Evolutionary conservation across 1,139 yeast genomes (phyloP).

Genomic region (Scheffersomyces stambukii): DNA sequence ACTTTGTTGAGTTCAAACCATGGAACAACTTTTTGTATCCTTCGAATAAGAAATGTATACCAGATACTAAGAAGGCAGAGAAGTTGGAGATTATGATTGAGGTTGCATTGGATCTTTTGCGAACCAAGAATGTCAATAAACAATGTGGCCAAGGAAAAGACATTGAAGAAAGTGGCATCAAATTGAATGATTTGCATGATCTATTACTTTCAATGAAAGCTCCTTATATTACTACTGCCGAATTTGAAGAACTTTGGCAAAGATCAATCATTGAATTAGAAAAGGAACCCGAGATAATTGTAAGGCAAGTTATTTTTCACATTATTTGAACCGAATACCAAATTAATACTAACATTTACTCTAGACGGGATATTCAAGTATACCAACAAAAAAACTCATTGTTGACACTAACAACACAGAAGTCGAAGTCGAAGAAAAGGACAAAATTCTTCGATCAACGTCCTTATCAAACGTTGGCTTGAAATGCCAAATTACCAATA

Average conservation of each 20-base stretch:
- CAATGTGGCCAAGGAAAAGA: conserved; percentile 58
- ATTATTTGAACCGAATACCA: conserved; percentile 3
- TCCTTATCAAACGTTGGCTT: conserved; percentile 63
- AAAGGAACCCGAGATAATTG: conserved; percentile 72
- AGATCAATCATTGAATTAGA: conserved; percentile 62
- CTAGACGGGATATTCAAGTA: conserved; percentile 29
- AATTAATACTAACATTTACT: conserved; percentile 16
- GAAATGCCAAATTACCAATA: conserved; percentile 56
- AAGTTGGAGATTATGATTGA: conserved; percentile 63
- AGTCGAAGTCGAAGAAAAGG: conserved; percentile 25
- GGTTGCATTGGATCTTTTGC: conserved; percentile 62
- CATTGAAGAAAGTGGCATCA: conserved; percentile 49
- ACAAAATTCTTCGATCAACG: conserved; percentile 66
- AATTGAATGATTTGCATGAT: conserved; percentile 52
- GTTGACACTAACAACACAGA: conserved; percentile 29
- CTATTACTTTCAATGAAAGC: conserved; percentile 56
- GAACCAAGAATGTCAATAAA: conserved; percentile 65
- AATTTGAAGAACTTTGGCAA: conserved; percentile 79
- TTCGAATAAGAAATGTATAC: conserved; percentile 52
- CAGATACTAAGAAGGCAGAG: conserved; percentile 71
- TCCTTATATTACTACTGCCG: conserved; percentile 59
- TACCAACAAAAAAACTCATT: conserved; percentile 20
- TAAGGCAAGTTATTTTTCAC: conserved; percentile 54
- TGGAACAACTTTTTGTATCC: conserved; percentile 60
- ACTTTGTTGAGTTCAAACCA: conserved; percentile 53